These are phyloP conservation scores for Melaleuca quinquenervia DNA, from an alignment of 345 rosid genomes.

Conservation along the genomic window DNA sequence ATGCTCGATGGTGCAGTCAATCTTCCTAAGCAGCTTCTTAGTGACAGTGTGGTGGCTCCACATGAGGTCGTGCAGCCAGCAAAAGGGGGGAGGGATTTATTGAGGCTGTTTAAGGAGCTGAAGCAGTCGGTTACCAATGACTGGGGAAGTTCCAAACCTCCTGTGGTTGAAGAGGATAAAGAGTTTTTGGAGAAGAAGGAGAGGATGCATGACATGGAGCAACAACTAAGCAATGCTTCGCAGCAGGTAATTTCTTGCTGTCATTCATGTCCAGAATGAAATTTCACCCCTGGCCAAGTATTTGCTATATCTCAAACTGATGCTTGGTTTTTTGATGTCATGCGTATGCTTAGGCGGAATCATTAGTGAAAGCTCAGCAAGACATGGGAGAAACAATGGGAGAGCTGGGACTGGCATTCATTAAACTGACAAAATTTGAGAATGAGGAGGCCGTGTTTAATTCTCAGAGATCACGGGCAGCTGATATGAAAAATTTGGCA, in stretches of 20 bases:
- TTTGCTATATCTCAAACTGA: neutral
- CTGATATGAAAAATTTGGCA: constrained; percentile 80
- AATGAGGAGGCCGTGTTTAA: constrained; percentile 77
- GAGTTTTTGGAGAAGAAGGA: constrained; percentile 80
- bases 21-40: constrained; percentile 78
- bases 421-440: constrained; percentile 87
- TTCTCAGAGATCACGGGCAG: constrained; percentile 63
- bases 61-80: constrained; percentile 87
- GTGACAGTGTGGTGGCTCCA: constrained; percentile 56
- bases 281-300: neutral
- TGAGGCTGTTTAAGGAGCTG: constrained; percentile 86
- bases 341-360: constrained; percentile 52
- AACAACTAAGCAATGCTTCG: constrained; percentile 78
- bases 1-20: constrained; percentile 92
- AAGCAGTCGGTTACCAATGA: constrained; percentile 81
- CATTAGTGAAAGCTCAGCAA: constrained; percentile 91
- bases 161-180: constrained; percentile 87
- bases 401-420: constrained; percentile 77
- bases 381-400: constrained; percentile 98
- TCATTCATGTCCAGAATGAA: neutral
- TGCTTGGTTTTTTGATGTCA: neutral
- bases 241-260: constrained; percentile 47
- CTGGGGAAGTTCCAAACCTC: constrained; percentile 77
- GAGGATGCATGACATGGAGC: constrained; percentile 76
- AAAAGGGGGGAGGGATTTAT: constrained; percentile 76